Evolutionary conservation across 2,329 filamentous ascomycete genomes (phyloP).

Genomic region (Scopulariopsis brevicaulis): DNA sequence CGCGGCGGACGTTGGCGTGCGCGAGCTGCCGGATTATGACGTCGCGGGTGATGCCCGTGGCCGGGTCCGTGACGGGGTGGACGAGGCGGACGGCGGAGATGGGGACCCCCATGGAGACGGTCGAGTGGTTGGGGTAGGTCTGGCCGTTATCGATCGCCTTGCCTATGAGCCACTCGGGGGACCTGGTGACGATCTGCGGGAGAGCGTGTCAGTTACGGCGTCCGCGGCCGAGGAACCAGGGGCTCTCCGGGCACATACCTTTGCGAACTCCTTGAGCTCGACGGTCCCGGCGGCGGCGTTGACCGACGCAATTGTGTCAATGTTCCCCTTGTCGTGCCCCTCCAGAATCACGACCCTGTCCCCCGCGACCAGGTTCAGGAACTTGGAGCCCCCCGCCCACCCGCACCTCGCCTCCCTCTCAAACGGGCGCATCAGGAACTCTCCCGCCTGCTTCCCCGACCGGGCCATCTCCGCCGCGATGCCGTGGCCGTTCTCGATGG

Average conservation of each 20-base stretch:
- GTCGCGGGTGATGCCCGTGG: slow-evolving; percentile 56
- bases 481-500: slow-evolving; percentile 55
- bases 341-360: slow-evolving; percentile 77
- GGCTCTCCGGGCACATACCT: slow-evolving; percentile 35
- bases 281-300: slow-evolving; percentile 43
- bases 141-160: slow-evolving; percentile 21
- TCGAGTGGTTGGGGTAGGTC: slow-evolving; percentile 18
- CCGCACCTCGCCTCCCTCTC: slow-evolving; percentile 30
- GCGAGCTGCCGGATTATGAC: slow-evolving; percentile 65
- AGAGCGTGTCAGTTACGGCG: neutral
- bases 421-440: slow-evolving; percentile 17
- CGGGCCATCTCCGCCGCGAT: slow-evolving; percentile 20
- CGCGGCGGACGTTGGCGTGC: slow-evolving; percentile 29
- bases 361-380: slow-evolving; percentile 51
- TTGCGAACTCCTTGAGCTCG: slow-evolving; percentile 48
- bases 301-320: slow-evolving; percentile 58
- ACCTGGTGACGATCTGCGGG: slow-evolving; percentile 21
- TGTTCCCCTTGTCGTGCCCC: slow-evolving; percentile 72
- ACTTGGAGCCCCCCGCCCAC: slow-evolving; percentile 43
- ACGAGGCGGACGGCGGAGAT: slow-evolving; percentile 72
- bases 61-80: slow-evolving; percentile 56
- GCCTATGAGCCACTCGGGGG: slow-evolving; percentile 12
- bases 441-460: slow-evolving; percentile 10
- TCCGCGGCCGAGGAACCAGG: neutral
- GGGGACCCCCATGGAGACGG: slow-evolving; percentile 45